Conservation (phyloP, 2,329 filamentous ascomycete species). For the Aspergillus fructus region DNA sequence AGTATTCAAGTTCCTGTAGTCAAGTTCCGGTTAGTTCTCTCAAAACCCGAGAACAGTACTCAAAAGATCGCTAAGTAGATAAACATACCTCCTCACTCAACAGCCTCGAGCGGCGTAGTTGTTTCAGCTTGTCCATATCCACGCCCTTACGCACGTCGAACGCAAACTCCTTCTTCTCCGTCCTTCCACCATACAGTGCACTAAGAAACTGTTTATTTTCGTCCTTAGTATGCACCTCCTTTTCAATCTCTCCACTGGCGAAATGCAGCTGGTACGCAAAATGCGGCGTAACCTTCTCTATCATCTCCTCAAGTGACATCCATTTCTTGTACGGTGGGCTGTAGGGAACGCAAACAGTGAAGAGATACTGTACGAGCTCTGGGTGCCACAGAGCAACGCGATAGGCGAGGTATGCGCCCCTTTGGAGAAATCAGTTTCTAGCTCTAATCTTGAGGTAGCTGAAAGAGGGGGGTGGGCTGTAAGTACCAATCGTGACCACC, state of each 20-base stretch:
- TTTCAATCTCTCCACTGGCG: conserved; percentile 65
- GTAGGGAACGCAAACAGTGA: conserved; percentile 80
- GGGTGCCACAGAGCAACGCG: conserved; percentile 73
- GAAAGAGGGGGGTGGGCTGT: neutral
- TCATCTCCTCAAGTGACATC: conserved; percentile 59
- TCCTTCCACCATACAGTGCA: conserved; percentile 67
- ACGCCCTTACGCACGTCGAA: conserved; percentile 65
- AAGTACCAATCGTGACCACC: conserved; percentile 82
- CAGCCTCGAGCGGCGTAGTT: conserved; percentile 58
- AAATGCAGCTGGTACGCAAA: conserved; percentile 87
- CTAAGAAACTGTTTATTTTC: conserved; percentile 70
- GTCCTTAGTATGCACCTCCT: conserved; percentile 55
- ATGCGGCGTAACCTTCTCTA: conserved; percentile 60
- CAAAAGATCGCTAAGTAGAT: neutral
- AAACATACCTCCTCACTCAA: conserved; percentile 58
- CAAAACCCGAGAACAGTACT: neutral
- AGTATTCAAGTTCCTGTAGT: conserved; percentile 68
- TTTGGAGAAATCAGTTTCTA: conserved; percentile 18
- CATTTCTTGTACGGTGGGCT: conserved; percentile 53
- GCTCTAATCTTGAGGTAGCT: neutral
- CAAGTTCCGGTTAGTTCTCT: neutral
- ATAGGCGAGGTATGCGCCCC: conserved; percentile 77
- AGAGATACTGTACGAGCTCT: conserved; percentile 69
- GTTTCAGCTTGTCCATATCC: conserved; percentile 61
- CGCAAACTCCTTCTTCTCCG: conserved; percentile 54